Base-by-base conservation (phyloP, 257 asterid genomes). In the Penstemon newberryi region DNA sequence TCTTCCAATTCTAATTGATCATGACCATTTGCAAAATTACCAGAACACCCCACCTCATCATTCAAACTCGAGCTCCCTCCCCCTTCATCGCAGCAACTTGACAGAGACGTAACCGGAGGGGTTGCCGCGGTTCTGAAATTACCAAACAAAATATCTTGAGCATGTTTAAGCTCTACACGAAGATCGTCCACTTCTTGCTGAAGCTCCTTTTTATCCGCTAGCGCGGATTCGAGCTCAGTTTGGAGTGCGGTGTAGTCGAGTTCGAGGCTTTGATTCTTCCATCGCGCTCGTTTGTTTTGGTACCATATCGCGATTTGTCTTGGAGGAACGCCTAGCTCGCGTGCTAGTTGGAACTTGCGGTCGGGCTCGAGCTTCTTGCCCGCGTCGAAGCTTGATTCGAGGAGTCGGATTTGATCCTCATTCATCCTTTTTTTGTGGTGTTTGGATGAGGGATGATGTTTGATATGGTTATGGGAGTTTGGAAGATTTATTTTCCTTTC, bases 221-320 rank as follows among this genome's bases (percentile, higher is more conserved):
- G 54, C 15, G 90, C 84, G n/a, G 82, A 75, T 1, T 90, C 92
- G 0, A 92, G 87, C 73, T 77, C 77, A 0, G 62, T 61, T 64
- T 90, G 95, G 10, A 90, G 80, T 7, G 90, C 79, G 60, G 79
- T 75, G 67, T 77, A 73, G 77, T 86, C 96, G 0, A 86, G 70
- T 13, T 90, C 98, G 4, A 92, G 87, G 68, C 83, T 86, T 80
- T 92, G 97, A 45, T 71, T 90, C 88, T 84, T 90, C 98, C 97
- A 90, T 1, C 98, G 76, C 7, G 97, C 96, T 10, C 96, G 65
- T 75, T 80, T 88, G 81, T 92, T 92, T 63, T 92, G 98, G 56
- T 90, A 88, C 98, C 98, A 90, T 4, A 92, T 88, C 3, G 98
- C 97, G 39, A 92, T 79, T 69, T 92, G 98, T 8, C 98, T 66